Evolutionary conservation across 306 rosid species (phyloP).

Genomic region (Cajanus cajan): DNA sequence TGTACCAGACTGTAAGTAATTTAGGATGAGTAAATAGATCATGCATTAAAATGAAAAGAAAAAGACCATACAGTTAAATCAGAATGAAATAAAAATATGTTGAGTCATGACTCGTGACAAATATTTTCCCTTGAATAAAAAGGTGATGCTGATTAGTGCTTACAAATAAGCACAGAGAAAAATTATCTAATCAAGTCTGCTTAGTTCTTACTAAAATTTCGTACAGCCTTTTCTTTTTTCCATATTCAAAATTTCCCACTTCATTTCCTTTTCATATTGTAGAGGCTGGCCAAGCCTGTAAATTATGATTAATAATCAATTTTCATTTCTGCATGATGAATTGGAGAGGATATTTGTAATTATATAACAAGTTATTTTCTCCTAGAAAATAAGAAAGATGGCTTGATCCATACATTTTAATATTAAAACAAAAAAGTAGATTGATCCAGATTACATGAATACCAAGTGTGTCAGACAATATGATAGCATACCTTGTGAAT

Average conservation of each 20-base stretch:
- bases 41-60: not conserved
- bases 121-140: not conserved
- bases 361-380: not conserved
- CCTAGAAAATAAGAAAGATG: not conserved
- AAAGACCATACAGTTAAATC: not conserved
- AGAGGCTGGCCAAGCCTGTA: not conserved
- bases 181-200: not conserved
- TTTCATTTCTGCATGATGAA: not conserved
- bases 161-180: not conserved
- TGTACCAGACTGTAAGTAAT: not conserved
- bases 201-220: not conserved
- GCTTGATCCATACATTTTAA: not conserved
- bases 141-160: not conserved
- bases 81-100: not conserved
- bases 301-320: not conserved
- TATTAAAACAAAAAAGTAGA: slow-evolving; percentile 11
- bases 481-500: slow-evolving; percentile 75
- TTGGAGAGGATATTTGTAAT: slow-evolving; percentile 8
- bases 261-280: not conserved
- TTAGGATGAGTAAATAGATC: not conserved
- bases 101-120: not conserved
- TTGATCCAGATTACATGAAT: slow-evolving; percentile 13
- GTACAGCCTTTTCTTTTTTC: not conserved
- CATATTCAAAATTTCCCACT: not conserved
- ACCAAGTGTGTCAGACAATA: not conserved